Conservation (phyloP, 805 yeast species). For the Diddensiella caesifluorescens region DNA sequence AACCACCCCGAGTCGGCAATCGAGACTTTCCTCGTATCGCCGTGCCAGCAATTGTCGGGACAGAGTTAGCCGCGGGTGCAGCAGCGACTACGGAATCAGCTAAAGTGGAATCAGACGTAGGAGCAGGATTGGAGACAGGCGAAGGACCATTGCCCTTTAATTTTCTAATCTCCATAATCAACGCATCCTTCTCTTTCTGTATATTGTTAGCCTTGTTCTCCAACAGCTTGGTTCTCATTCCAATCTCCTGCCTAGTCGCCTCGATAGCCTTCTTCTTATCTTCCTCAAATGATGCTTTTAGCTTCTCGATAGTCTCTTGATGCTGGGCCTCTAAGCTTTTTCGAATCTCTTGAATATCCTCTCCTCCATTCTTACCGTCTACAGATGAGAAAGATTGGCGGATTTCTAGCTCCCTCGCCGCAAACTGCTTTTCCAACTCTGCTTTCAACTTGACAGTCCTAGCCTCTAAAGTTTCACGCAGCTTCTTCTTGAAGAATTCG, state of each 20-base stretch:
- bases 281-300: conserved; percentile 36
- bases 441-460: conserved; percentile 22
- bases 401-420: conserved; percentile 14
- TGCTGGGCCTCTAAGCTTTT: conserved; percentile 35
- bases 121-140: not conserved
- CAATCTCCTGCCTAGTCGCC: conserved; percentile 51
- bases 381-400: too few species aligned
- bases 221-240: conserved; percentile 52
- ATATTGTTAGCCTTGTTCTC: conserved; percentile 49
- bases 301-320: conserved; percentile 25
- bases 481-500: conserved; percentile 12
- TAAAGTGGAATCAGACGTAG: not conserved
- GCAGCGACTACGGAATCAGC: not conserved
- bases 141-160: not conserved
- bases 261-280: conserved; percentile 39
- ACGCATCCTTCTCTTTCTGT: conserved; percentile 35
- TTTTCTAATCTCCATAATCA: not conserved
- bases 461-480: conserved; percentile 16
- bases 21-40: not conserved
- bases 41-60: not conserved
- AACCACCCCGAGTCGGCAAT: not conserved
- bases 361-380: too few species aligned
- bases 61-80: not conserved
- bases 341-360: conserved; percentile 14
- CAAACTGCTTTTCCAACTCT: conserved; percentile 20